Conservation (phyloP, 2,329 filamentous ascomycete species). For the Fusarium avenaceum region DNA sequence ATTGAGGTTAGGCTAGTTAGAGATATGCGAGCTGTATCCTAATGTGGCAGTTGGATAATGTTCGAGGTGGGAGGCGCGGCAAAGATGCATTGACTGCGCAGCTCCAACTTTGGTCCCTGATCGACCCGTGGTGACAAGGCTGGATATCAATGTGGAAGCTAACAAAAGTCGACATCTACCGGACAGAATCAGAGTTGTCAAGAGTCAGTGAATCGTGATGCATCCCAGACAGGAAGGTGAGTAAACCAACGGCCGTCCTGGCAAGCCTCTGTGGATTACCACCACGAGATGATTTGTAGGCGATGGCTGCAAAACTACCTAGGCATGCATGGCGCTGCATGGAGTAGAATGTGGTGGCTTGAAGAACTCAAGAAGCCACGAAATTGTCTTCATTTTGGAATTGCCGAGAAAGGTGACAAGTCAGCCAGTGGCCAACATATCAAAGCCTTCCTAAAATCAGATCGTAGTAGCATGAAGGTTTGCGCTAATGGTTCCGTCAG, state of each 20-base stretch:
- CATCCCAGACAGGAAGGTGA: constrained; percentile 40
- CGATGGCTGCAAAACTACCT: background rate
- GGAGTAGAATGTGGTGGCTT: constrained; percentile 19
- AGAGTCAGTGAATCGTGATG: constrained; percentile 12
- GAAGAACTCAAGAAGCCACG: constrained; percentile 27
- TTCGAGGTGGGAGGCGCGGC: constrained; percentile 5
- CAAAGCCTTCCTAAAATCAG: constrained; percentile 8
- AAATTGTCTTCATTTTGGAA: constrained; percentile 1
- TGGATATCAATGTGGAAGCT: constrained; percentile 5
- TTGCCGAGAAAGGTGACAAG: constrained; percentile 2
- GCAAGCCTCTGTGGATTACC: constrained; percentile 6
- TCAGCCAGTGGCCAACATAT: constrained; percentile 10
- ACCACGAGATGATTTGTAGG: constrained; percentile 20
- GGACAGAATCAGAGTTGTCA: constrained; percentile 23
- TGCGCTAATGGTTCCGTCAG: constrained; percentile 32
- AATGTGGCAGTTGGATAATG: constrained; percentile 26
- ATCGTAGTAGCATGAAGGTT: constrained; percentile 8
- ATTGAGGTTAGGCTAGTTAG: constrained; percentile 55
- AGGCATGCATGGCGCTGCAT: constrained; percentile 7
- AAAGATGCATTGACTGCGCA: constrained; percentile 13
- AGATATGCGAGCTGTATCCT: constrained; percentile 17
- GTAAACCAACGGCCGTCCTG: constrained; percentile 9
- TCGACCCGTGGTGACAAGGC: constrained; percentile 28
- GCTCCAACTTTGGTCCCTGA: constrained; percentile 41
- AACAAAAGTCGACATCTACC: constrained; percentile 21